These are phyloP conservation scores for Primulina eburnea DNA, from an alignment of 257 asterid genomes.

Conservation along the genomic window DNA sequence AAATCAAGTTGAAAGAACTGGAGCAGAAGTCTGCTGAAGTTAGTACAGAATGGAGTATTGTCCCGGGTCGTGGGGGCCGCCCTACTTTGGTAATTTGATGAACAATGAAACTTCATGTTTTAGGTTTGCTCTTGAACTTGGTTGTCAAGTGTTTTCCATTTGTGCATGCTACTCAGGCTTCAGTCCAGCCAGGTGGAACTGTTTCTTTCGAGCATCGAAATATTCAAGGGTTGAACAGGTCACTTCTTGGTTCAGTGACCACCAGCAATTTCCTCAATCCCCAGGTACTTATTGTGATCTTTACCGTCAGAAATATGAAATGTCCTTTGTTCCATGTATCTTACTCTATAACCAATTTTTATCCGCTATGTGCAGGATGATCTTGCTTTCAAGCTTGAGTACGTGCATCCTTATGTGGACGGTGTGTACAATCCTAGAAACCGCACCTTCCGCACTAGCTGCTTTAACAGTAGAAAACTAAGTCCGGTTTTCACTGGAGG, in stretches of 20 bases:
- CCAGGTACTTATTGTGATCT: slow-evolving; percentile 50
- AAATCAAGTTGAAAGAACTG: slow-evolving; percentile 86
- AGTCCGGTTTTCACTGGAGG: slow-evolving; percentile 99
- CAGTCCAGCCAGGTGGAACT: slow-evolving; percentile 98
- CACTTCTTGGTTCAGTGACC: slow-evolving; percentile 92
- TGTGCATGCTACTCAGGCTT: slow-evolving; percentile 62
- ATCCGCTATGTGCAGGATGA: slow-evolving; percentile 62
- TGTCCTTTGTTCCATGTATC: background rate
- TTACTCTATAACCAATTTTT: slow-evolving; percentile 8
- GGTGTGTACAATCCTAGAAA: slow-evolving; percentile 86
- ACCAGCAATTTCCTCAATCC: slow-evolving; percentile 96
- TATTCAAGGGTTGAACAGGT: slow-evolving; percentile 84
- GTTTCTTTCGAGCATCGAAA: slow-evolving; percentile 97
- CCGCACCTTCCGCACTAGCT: slow-evolving; percentile 85
- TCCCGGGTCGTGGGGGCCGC: slow-evolving; percentile 97
- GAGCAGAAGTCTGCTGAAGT: slow-evolving; percentile 99
- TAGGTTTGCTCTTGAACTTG: slow-evolving; percentile 15
- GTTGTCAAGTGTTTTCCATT: slow-evolving; percentile 27
- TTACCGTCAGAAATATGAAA: background rate
- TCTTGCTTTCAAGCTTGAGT: slow-evolving; percentile 94
- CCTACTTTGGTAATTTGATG: slow-evolving; percentile 71
- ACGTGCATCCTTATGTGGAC: slow-evolving; percentile 89
- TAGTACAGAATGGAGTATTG: slow-evolving; percentile 95
- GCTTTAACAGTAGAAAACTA: slow-evolving; percentile 92
- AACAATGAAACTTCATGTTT: slow-evolving; percentile 1